Conservation (phyloP, 495 filamentous ascomycete species). For the Lepidopterella palustris region DNA sequence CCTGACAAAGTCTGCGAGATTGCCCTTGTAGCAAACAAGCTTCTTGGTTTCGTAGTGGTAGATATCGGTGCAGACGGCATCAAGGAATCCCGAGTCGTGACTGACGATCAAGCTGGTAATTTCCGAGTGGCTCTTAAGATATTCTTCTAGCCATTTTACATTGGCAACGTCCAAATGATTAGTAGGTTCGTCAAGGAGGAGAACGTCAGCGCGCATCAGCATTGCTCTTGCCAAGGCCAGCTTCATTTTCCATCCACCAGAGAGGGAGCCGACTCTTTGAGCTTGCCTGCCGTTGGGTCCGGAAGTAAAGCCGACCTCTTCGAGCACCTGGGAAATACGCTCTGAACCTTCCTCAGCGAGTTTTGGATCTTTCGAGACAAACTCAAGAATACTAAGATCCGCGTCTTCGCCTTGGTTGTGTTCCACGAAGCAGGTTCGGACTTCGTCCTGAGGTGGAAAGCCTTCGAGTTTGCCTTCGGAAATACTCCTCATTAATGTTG, state of each 20-base stretch:
- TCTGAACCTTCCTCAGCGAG: constrained; percentile 68
- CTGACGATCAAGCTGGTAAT: constrained; percentile 97
- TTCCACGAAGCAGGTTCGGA: constrained; percentile 97
- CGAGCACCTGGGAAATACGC: constrained; percentile 73
- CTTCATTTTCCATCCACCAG: constrained; percentile 99
- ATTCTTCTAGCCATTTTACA: constrained; percentile 90
- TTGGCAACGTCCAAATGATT: constrained; percentile 97
- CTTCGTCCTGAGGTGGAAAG: constrained; percentile 83
- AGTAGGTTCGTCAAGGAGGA: constrained; percentile 96
- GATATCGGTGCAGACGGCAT: constrained; percentile 96
- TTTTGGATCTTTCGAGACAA: constrained; percentile 74
- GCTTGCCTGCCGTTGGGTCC: constrained; percentile 83
- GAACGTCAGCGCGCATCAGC: constrained; percentile 90
- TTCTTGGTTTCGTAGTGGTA: constrained; percentile 99
- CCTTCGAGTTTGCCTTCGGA: constrained; percentile 93
- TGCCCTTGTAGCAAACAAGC: constrained; percentile 88
- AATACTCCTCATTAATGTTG: constrained; percentile 95
- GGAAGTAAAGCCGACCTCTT: constrained; percentile 87
- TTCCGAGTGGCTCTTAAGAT: constrained; percentile 90
- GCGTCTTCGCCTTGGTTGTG: constrained; percentile 98
- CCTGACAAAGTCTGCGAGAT: constrained; percentile 87
- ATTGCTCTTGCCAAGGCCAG: constrained; percentile 92
- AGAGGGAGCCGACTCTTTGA: constrained; percentile 85
- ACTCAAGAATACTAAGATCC: constrained; percentile 90
- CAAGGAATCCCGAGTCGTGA: constrained; percentile 96